Evolutionary conservation across 331 rosid genomes (phyloP), one percentile per base, ranked within the genome.

Genomic region (Stylosanthes scabra): DNA sequence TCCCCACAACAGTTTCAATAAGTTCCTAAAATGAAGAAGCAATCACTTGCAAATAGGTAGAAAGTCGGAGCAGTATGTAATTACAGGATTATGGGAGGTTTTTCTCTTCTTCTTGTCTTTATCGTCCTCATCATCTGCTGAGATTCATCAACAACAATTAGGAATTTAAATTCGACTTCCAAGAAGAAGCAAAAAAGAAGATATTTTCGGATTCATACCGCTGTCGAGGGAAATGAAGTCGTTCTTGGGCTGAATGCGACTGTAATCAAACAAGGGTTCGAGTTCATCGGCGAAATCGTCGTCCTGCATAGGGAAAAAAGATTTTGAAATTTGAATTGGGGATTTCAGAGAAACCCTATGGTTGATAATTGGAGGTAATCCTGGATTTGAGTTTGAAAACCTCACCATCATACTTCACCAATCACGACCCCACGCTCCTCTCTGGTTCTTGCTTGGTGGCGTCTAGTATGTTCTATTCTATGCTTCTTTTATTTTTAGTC

Each of bases 191-290:
- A 11, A 9, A 46, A 15, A 25, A 9, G 58, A 8, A 56, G n/a
- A 31, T 34, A 34, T 34, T 34, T 34, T 34, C 39, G 39, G 37
- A 56, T 76, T 72, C 72, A 55, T 52, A 49, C 15, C 15, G 91
- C 92, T 92, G 12, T 95, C 96, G 45, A 88, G 82, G 67, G 52
- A 47, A 0, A 80, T 65, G 66, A 78, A 25, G 49, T 67, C n/a
- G n/a, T n/a, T n/a, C n/a, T n/a, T 64, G 70, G 1, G 97, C 75
- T 95, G 97, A 42, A 95, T 93, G 42, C 99, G 96, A 4, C 79
- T 82, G 82, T 95, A 91, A 67, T 95, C 97, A 83, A 91, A 95
- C 83, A 95, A 85, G 52, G 97, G 97, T 58, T 94, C 97, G 6
- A 95, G 45, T 62, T 95, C 97, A 12, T 95, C 99, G 6, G 65